A percentile compares a stretch with the other conserved stretches of the same genome.
Evolutionary conservation across 495 filamentous ascomycete species (phyloP).

Genomic region (Trichoderma virens): DNA sequence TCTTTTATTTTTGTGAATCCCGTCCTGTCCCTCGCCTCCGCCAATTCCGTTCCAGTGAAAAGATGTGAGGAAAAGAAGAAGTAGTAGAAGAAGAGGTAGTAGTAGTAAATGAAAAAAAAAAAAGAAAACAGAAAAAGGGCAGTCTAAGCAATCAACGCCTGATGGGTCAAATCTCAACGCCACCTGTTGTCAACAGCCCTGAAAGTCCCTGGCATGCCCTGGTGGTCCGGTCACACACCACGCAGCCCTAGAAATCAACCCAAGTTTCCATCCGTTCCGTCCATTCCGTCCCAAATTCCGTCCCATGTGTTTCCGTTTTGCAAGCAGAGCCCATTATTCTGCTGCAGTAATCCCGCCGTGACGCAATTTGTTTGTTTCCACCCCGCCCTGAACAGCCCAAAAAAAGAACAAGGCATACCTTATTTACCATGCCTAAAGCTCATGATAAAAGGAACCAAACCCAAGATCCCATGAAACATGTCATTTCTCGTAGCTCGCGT

Average conservation of each 20-base stretch:
- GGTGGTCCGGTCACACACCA: neutral
- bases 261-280: neutral
- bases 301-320: neutral
- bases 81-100: too few relatives aligned
- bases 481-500: slow-evolving; percentile 8
- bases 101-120: slow-evolving; percentile 2
- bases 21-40: neutral
- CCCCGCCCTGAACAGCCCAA: neutral
- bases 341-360: neutral
- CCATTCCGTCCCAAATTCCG: neutral
- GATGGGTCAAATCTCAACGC: neutral
- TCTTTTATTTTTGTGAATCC: slow-evolving; percentile 1
- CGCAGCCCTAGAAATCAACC: neutral
- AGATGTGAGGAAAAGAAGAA: too few relatives aligned
- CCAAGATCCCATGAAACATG: neutral
- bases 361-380: slow-evolving; percentile 5
- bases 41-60: slow-evolving; percentile 1
- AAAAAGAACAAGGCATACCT: neutral
- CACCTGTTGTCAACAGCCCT: slow-evolving; percentile 3
- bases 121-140: slow-evolving; percentile 2
- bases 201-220: neutral
- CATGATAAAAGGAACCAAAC: neutral
- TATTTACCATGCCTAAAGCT: neutral
- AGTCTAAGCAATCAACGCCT: neutral
- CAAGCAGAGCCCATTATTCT: slow-evolving; percentile 2